Evolutionary conservation across 1,284 basidiomycete species (phyloP).

Genomic region (Somion occarium): DNA sequence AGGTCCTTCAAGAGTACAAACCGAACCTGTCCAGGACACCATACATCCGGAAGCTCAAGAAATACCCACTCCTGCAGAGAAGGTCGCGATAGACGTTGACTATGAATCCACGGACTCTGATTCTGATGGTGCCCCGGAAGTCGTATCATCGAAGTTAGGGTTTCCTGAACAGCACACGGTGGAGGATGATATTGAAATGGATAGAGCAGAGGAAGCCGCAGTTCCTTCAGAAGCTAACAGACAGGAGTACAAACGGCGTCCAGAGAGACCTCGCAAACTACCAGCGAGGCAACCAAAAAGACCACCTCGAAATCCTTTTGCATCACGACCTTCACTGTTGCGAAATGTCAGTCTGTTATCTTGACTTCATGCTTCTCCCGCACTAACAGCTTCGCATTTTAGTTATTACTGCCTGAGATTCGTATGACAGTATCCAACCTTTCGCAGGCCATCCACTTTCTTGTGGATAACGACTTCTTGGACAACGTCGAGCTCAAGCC

Average conservation of each 20-base stretch:
- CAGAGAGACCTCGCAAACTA: conserved; percentile 21
- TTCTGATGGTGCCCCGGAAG: conserved; percentile 52
- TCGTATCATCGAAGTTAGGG: conserved; percentile 52
- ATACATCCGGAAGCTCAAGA: not conserved
- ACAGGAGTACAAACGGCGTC: not conserved
- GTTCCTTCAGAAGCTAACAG: not conserved
- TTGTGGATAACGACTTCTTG: conserved; percentile 91
- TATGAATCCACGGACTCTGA: conserved; percentile 21
- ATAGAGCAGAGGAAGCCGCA: conserved; percentile 7
- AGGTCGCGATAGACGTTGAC: not conserved
- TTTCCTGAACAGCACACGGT: conserved; percentile 9
- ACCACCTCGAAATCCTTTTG: conserved; percentile 63
- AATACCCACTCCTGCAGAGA: not conserved
- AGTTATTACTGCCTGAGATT: conserved; percentile 89
- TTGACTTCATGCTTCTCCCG: not conserved
- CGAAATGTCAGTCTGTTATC: conserved; percentile 55
- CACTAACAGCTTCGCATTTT: not conserved
- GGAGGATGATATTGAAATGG: conserved; percentile 12
- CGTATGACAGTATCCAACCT: conserved; percentile 88
- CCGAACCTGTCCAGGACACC: not conserved
- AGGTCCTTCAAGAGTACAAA: not conserved
- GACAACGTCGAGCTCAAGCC: conserved; percentile 76
- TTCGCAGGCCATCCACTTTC: conserved; percentile 89
- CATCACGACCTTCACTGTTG: conserved; percentile 60
- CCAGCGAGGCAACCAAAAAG: conserved; percentile 46